A percentile compares a stretch with the other conserved stretches of the same genome.
Evolutionary conservation across 441 rosid species (phyloP).

Genomic region (Corymbia calophylla): DNA sequence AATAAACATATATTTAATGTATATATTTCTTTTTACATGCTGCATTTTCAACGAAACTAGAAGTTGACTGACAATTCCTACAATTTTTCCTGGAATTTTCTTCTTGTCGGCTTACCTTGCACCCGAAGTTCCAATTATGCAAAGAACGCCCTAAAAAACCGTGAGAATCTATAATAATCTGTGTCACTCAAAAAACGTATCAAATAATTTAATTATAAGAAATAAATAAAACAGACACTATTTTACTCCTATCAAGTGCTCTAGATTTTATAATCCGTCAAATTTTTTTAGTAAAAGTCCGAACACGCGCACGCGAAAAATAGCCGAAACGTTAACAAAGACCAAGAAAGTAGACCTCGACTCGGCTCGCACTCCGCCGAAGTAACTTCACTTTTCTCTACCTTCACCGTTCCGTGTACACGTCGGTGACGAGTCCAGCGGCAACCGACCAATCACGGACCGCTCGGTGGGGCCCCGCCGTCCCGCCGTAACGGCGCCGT

Average conservation of each 20-base stretch:
- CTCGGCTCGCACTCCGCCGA: background rate
- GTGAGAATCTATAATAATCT: background rate
- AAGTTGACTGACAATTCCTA: background rate
- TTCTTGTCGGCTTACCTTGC: background rate
- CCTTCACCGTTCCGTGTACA: background rate
- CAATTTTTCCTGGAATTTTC: background rate
- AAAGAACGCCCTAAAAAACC: background rate
- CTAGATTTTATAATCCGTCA: background rate
- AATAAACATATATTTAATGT: background rate
- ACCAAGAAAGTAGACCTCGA: background rate
- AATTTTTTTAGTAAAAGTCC: background rate
- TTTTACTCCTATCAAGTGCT: background rate
- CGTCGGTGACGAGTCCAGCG: background rate
- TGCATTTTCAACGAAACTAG: background rate
- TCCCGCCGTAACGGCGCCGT: background rate
- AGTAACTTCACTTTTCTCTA: background rate
- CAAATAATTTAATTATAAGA: background rate
- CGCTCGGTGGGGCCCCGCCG: background rate
- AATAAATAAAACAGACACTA: background rate
- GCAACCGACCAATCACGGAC: background rate
- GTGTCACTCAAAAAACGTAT: rapidly evolving
- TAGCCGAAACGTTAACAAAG: background rate
- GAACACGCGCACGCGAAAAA: background rate
- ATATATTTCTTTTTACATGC: background rate
- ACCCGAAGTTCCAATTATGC: background rate